These are phyloP conservation scores for Nemania bipapillata DNA, from an alignment of 2,329 filamentous ascomycete species.

Conservation along the genomic window DNA sequence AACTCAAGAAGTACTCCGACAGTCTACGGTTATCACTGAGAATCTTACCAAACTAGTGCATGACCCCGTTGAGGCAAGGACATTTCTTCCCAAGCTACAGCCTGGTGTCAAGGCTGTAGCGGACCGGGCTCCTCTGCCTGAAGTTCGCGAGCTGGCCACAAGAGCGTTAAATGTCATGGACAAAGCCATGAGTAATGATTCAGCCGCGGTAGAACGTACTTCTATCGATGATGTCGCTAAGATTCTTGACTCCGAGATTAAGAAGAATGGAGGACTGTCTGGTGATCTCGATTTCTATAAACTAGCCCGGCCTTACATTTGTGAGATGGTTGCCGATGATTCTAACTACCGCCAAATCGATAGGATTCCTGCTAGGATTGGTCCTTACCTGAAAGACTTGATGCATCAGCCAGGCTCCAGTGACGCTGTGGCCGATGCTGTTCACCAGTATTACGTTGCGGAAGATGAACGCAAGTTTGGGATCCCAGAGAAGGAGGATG, in stretches of 20 bases:
- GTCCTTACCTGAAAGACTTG: conserved; percentile 79
- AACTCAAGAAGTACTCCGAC: conserved; percentile 90
- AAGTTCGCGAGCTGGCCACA: conserved; percentile 89
- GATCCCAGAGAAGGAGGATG: conserved; percentile 84
- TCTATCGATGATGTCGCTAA: conserved; percentile 78
- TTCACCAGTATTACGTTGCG: conserved; percentile 81
- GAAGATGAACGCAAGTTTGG: conserved; percentile 91
- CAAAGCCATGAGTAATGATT: conserved; percentile 85
- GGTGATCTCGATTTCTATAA: conserved; percentile 73
- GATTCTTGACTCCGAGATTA: conserved; percentile 79
- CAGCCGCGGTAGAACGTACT: conserved; percentile 73
- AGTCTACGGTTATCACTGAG: conserved; percentile 95
- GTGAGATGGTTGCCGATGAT: conserved; percentile 86
- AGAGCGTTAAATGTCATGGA: conserved; percentile 87
- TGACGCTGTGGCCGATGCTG: conserved; percentile 73
- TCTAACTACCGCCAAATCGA: conserved; percentile 82
- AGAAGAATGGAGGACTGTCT: conserved; percentile 72
- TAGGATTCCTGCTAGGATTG: conserved; percentile 75
- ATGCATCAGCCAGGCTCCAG: conserved; percentile 69
- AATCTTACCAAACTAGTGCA: conserved; percentile 98
- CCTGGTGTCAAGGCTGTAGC: conserved; percentile 92
- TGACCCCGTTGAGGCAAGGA: conserved; percentile 90
- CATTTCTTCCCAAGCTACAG: conserved; percentile 92
- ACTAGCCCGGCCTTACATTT: conserved; percentile 76
- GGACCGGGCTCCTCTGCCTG: conserved; percentile 88